These are phyloP conservation scores for Cystobasidiaceae sp. DNA, from an alignment of 1,284 basidiomycete species.

Conservation along the genomic window DNA sequence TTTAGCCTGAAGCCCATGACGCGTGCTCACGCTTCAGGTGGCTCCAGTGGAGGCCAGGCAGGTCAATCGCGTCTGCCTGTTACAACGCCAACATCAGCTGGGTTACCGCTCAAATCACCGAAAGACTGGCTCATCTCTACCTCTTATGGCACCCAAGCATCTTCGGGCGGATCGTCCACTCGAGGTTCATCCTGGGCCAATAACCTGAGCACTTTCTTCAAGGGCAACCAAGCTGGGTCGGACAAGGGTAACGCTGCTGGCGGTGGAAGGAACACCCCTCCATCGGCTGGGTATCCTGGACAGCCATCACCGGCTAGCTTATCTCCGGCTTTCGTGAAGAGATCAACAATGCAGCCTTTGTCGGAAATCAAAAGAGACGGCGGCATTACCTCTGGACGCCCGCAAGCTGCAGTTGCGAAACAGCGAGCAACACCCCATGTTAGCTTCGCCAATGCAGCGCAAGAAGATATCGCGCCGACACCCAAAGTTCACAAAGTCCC, in stretches of 20 bases:
- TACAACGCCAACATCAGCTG: not conserved
- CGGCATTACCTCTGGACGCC: slow-evolving; percentile 20
- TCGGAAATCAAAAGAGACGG: slow-evolving; percentile 15
- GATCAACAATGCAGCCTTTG: slow-evolving; percentile 15
- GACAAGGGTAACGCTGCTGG: not conserved
- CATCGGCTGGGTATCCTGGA: not conserved
- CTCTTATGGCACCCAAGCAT: slow-evolving; percentile 24
- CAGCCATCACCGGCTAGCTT: not conserved
- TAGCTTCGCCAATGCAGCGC: slow-evolving; percentile 16
- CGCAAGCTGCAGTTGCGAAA: not conserved
- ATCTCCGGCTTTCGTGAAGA: slow-evolving; percentile 25
- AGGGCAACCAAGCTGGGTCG: not conserved
- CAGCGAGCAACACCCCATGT: slow-evolving; percentile 1
- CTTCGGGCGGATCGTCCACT: slow-evolving; percentile 20
- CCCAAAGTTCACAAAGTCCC: no score
- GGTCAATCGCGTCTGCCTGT: not conserved
- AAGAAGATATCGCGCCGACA: no score
- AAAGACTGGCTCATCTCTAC: slow-evolving; percentile 21
- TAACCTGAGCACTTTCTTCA: slow-evolving; percentile 27
- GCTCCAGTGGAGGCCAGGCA: not conserved
- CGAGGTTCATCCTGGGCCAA: slow-evolving; percentile 29
- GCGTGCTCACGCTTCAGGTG: not conserved
- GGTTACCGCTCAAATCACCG: slow-evolving; percentile 18
- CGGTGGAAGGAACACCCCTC: slow-evolving; percentile 7
- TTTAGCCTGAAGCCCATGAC: slow-evolving; percentile 18